Base-by-base conservation (phyloP, 495 filamentous ascomycete species). In the Hypoxylon fragiforme region DNA sequence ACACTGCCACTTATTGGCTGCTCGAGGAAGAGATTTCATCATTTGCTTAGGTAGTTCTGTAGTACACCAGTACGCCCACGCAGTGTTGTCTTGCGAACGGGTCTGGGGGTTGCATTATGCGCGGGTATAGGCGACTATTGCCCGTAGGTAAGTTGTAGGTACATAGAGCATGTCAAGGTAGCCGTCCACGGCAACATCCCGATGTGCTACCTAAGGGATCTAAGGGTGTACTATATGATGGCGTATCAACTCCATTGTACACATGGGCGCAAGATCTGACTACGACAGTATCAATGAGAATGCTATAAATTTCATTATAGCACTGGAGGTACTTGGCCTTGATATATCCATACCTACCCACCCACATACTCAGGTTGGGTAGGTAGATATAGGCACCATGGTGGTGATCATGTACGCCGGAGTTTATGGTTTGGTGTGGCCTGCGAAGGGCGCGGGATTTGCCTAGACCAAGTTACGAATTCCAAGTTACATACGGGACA, bases 191-290 rank as follows among this genome's bases (percentile, higher is more conserved):
- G 50, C 35, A 46, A 51, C 57, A 61, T 50, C 51, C 46, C 51
- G 57, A 61, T 32, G 51, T 61, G 46, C 51, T 55, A 55, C 57
- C 35, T 52, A 18, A 32, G 35, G 50, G 41, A n/a, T n/a, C n/a
- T n/a, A n/a, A n/a, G n/a, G 57, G 55, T 32, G 51, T 61, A 42
- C 51, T 55, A 55, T 51, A 34, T 52, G 14, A 32, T 28, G 50
- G 41, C 5, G 57, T 46, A 55, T 61, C 36, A 51, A 45, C 37
- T 38, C 34, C 28, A 55, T 50, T 44, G 28, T n/a, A n/a, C 40
- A 37, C 41, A 44, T 61, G 57, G 45, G 42, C 47, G 41, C 51
- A 34, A 55, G 57, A 61, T 61, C 57, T 61, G 57, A 61, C 50
- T 61, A 28, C 57, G 36, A 61, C 57, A 44, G 30, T 18, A 36